Conservation (phyloP, 2,329 filamentous ascomycete species). For the Calonectria montana region DNA sequence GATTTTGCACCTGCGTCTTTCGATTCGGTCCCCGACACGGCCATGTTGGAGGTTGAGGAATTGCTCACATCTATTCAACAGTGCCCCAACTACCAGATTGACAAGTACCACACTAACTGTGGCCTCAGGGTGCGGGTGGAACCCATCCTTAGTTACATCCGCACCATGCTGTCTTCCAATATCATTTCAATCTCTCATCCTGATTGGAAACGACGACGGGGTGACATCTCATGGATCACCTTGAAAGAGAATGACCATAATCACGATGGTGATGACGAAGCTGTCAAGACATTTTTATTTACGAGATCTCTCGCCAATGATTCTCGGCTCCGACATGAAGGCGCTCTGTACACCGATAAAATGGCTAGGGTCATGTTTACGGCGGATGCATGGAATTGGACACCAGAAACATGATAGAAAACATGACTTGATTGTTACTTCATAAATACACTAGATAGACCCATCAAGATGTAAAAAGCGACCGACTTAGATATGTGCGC, state of each 20-base stretch:
- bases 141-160: slow-evolving; percentile 74
- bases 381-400: slow-evolving; percentile 70
- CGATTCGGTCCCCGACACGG: slow-evolving; percentile 58
- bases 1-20: slow-evolving; percentile 65
- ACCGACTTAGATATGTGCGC: slow-evolving; percentile 10
- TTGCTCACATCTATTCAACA: slow-evolving; percentile 72
- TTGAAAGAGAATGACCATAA: slow-evolving; percentile 27
- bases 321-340: slow-evolving; percentile 61
- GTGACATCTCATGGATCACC: slow-evolving; percentile 54
- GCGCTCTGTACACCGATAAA: slow-evolving; percentile 61
- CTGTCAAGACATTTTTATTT: slow-evolving; percentile 56
- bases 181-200: slow-evolving; percentile 56
- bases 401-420: slow-evolving; percentile 55
- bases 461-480: slow-evolving; percentile 28
- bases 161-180: slow-evolving; percentile 63
- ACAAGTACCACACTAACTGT: slow-evolving; percentile 79
- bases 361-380: slow-evolving; percentile 67
- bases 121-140: slow-evolving; percentile 74
- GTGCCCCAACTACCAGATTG: slow-evolving; percentile 78
- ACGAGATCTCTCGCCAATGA: slow-evolving; percentile 63
- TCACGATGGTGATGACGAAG: slow-evolving; percentile 27
- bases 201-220: slow-evolving; percentile 59
- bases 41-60: slow-evolving; percentile 70
- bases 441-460: slow-evolving; percentile 32
- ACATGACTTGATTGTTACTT: slow-evolving; percentile 30